A percentile compares a stretch with the other conserved stretches of the same genome.
These are phyloP conservation scores for Neopestalotiopsis sp. DNA, from an alignment of 2,329 filamentous ascomycete species.

Conservation along the genomic window DNA sequence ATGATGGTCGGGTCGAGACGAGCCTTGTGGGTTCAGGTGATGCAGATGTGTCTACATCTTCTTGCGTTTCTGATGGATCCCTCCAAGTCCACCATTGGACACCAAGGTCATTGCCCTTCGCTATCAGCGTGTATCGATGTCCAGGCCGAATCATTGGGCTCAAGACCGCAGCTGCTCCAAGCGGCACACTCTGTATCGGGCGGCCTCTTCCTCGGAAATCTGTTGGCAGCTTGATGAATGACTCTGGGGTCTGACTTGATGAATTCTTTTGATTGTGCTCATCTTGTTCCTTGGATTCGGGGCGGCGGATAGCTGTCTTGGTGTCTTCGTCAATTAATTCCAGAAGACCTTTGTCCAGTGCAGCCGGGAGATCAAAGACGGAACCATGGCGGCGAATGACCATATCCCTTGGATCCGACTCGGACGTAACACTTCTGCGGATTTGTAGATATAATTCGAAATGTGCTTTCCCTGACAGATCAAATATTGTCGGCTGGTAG, in stretches of 20 bases:
- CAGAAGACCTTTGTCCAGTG: constrained; percentile 12
- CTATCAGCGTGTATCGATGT: constrained; percentile 1
- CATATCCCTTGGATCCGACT: background rate
- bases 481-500: background rate
- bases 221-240: constrained; percentile 4
- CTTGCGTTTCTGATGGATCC: background rate
- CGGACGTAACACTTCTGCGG: background rate
- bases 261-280: background rate
- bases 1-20: background rate
- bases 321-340: constrained; percentile 10
- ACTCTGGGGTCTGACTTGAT: background rate
- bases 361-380: constrained; percentile 7
- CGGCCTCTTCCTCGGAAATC: background rate
- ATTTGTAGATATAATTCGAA: constrained; percentile 2
- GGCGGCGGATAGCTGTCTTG: background rate
- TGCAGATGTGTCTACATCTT: background rate
- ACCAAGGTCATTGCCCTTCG: constrained; percentile 6
- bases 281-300: background rate
- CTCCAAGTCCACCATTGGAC: constrained; percentile 10
- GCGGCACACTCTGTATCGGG: constrained; percentile 2
- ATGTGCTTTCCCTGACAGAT: background rate
- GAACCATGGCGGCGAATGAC: background rate
- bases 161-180: background rate
- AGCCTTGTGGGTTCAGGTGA: background rate
- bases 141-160: background rate